Base-by-base conservation (phyloP, 192 early-diverging fungal genomes). In the Fimicolochytrium jonesii region DNA sequence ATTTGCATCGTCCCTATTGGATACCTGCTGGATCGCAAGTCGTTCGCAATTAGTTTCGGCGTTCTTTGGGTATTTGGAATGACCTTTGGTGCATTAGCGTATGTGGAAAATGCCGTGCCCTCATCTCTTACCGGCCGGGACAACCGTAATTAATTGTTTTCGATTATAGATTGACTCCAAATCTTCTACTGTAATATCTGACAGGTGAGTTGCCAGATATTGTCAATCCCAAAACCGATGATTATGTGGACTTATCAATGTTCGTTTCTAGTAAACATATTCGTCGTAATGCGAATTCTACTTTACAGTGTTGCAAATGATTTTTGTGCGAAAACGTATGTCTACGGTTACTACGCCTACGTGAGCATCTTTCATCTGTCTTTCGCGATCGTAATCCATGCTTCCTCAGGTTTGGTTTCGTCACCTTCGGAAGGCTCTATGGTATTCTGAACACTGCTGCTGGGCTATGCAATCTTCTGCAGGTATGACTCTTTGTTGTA, bases 261-360 rank as follows among this genome's bases (percentile, higher is more conserved):
- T 5, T 25, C 9, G 18, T 31, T 6, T 22, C 28, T 48, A 60
- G 58, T 60, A 7, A 20, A 9, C 47, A 51, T 62, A 31, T 62
- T 62, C 52, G 60, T 62, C 23, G 47, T 62, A 20, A 51, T 51
- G 60, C 60, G 60, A 10, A 46, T 48, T 7, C 32, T 62, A 34
- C 49, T 62, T 28, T 62, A 62, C 30, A 62, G 47, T 29, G 29
- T 62, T 52, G 60, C 47, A 18, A 62, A 62, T 30, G 60, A 62
- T 36, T 62, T 62, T 51, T 62, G 60, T 35, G 47, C 31, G 4
- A 62, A 62, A 31, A 39, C 46, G 42, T 60, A 41, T 47, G 20
- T 47, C 22, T 9, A 47, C 10, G 11, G 9, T 47, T 7, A 10
- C 20, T 17, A 18, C 45, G 45, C 10, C 9, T 47, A n/a, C n/a